These are phyloP conservation scores for Cryptomeria japonica DNA, from an alignment of 75 land plant species.

Conservation along the genomic window DNA sequence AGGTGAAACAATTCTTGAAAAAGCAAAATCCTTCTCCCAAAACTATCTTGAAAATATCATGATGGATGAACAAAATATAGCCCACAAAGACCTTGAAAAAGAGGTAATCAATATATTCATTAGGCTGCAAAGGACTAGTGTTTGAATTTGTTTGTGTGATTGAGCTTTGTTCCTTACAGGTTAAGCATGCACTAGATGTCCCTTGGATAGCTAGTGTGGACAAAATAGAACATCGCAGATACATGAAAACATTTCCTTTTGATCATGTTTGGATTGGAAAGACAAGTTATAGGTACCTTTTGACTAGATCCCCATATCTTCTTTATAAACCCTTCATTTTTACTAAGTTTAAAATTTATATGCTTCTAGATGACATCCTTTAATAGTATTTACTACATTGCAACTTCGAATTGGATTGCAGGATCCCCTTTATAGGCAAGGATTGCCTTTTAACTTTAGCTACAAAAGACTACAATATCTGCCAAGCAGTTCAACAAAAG, in stretches of 20 bases:
- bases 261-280: constrained; percentile 46
- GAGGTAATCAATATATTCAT: constrained; percentile 20
- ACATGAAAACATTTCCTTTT: constrained; percentile 38
- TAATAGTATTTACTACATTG: background rate
- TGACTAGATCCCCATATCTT: background rate
- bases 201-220: constrained; percentile 53
- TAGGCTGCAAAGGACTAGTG: background rate
- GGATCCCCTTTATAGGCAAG: constrained; percentile 46
- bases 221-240: constrained; percentile 44
- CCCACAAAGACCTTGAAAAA: constrained; percentile 12
- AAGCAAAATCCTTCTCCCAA: constrained; percentile 32
- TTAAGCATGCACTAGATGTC: constrained; percentile 45
- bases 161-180: constrained; percentile 33
- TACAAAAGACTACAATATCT: constrained; percentile 68
- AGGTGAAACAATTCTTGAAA: constrained; percentile 43
- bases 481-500: constrained; percentile 54
- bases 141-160: background rate
- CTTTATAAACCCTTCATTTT: background rate
- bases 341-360: background rate
- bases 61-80: constrained; percentile 9
- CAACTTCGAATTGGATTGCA: constrained; percentile 21
- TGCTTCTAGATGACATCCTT: background rate
- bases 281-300: constrained; percentile 52
- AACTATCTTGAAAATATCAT: constrained; percentile 28
- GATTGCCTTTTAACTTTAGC: constrained; percentile 56